Evolutionary conservation across 306 rosid species (phyloP).

Genomic region (Citrullus colocynthis): DNA sequence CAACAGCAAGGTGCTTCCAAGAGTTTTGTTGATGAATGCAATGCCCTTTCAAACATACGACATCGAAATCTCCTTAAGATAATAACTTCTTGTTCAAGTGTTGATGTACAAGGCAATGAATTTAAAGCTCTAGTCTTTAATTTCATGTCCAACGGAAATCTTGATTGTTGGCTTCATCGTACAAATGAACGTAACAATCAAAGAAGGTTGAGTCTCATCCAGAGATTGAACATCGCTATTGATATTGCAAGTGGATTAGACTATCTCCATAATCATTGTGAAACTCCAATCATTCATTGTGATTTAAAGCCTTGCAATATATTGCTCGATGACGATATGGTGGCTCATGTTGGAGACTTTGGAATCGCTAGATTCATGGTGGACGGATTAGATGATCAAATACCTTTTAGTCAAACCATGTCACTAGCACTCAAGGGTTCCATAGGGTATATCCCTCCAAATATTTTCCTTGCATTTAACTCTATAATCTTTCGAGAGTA

Average conservation of each 20-base stretch:
- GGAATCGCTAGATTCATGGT: conserved; percentile 16
- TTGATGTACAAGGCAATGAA: not conserved
- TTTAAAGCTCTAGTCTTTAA: not conserved
- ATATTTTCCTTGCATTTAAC: not conserved
- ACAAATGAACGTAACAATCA: not conserved
- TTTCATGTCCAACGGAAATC: not conserved
- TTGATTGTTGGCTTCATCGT: not conserved
- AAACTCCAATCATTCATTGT: not conserved
- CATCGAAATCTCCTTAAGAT: conserved; percentile 37
- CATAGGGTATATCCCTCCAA: not conserved
- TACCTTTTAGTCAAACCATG: not conserved
- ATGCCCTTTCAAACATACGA: conserved; percentile 14
- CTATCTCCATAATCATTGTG: conserved; percentile 14
- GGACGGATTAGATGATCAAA: not conserved
- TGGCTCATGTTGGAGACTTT: conserved; percentile 19
- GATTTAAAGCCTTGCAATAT: not conserved
- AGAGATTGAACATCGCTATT: conserved; percentile 12
- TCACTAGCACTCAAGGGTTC: not conserved
- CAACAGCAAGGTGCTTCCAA: conserved; percentile 23
- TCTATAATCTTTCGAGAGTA: not conserved
- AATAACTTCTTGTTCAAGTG: conserved; percentile 14
- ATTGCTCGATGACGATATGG: conserved; percentile 8
- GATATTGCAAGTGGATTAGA: conserved; percentile 28
- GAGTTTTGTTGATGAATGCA: conserved; percentile 31
- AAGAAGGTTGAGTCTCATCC: conserved; percentile 13